These are phyloP conservation scores for Colletotrichum tropicicola DNA, from an alignment of 2,329 filamentous ascomycete species.

Conservation along the genomic window DNA sequence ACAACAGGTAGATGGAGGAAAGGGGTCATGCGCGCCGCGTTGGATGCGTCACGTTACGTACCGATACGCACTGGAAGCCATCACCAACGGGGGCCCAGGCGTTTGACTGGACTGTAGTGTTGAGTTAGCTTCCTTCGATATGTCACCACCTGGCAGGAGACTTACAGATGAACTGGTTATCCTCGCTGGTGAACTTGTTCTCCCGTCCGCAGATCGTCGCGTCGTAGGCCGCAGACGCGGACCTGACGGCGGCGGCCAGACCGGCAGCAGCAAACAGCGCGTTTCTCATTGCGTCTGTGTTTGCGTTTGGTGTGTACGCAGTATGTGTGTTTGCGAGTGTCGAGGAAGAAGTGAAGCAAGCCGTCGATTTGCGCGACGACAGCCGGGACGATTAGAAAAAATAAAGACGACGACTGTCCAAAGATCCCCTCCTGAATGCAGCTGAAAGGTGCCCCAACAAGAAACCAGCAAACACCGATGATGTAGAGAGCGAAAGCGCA, in stretches of 20 bases:
- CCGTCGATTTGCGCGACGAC: no score
- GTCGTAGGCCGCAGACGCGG: conserved; percentile 35
- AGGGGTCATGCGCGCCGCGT: neutral
- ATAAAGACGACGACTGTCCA: no score
- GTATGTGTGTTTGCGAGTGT: no score
- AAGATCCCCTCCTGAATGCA: no score
- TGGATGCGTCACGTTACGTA: conserved; percentile 33
- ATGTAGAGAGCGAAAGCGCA: no score
- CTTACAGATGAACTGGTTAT: conserved; percentile 36
- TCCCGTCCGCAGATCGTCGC: conserved; percentile 37
- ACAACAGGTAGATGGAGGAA: neutral
- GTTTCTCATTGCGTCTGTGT: conserved; percentile 30
- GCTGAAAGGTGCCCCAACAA: no score
- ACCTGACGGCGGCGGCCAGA: conserved; percentile 16
- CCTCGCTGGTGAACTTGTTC: conserved; percentile 36
- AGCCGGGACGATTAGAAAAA: no score
- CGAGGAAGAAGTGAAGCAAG: no score
- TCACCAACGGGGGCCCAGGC: conserved; percentile 40
- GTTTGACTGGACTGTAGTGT: conserved; percentile 37
- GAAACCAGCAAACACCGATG: no score
- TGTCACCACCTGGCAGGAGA: neutral
- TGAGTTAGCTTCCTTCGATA: conserved; percentile 1
- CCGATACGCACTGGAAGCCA: conserved; percentile 41
- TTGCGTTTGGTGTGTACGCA: no score
- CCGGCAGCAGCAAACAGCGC: conserved; percentile 16